A percentile compares a stretch with the other conserved stretches of the same genome.
phyloP scores from a whole-genome alignment of 2,329 filamentous ascomycete species.

The Cercospora brassicicola region DNA sequence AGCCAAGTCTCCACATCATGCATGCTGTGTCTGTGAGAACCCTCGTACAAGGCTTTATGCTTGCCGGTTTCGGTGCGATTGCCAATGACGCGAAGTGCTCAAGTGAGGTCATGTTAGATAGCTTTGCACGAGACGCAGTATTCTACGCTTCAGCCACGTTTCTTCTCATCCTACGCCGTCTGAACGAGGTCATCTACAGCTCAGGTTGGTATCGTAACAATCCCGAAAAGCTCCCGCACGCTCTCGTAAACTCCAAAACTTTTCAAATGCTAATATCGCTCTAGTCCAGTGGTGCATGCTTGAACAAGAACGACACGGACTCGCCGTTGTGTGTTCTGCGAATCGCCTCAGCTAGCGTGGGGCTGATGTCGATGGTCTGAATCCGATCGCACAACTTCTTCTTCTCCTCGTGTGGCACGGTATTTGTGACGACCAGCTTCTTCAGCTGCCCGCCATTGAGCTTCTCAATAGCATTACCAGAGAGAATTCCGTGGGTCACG shows the following conservation, averaged over 20 bases:
- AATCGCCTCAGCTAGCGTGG: conserved; percentile 74
- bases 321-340: conserved; percentile 68
- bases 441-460: conserved; percentile 75
- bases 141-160: neutral
- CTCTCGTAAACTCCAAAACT: neutral
- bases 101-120: neutral
- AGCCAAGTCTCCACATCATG: neutral
- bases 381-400: conserved; percentile 74
- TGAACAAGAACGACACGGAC: conserved; percentile 68
- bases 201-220: conserved; percentile 4
- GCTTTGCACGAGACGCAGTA: neutral
- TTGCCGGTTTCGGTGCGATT: neutral
- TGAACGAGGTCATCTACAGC: neutral
- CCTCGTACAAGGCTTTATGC: neutral
- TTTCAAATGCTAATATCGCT: neutral
- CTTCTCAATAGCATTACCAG: conserved; percentile 82
- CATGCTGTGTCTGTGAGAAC: neutral
- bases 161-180: neutral
- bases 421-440: conserved; percentile 87
- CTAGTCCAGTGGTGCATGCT: conserved; percentile 55
- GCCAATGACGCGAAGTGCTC: neutral
- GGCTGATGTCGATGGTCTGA: conserved; percentile 87
- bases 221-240: neutral
- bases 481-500: conserved; percentile 90
- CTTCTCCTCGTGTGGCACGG: conserved; percentile 78